Evolutionary conservation across 2,329 filamentous ascomycete species (phyloP).

Genomic region (Hymenoscyphus scutula): DNA sequence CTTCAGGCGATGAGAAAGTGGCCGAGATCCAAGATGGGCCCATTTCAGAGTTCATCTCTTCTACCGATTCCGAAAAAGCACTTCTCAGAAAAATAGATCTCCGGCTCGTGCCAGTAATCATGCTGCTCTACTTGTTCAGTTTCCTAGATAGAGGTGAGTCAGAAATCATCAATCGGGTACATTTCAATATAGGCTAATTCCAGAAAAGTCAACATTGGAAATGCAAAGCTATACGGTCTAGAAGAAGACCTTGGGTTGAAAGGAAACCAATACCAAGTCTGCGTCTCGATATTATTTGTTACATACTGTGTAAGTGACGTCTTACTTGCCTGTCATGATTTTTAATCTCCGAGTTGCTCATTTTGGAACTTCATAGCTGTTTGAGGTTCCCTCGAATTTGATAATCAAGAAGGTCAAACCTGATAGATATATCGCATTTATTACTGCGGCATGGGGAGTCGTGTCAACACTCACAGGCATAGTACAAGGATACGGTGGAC

Average conservation of each 20-base stretch:
- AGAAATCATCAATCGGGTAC: too few species aligned
- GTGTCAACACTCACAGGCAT: slow-evolving; percentile 55
- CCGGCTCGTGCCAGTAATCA: too few species aligned
- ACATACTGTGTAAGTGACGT: slow-evolving; percentile 42
- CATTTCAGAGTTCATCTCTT: too few species aligned
- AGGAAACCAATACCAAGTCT: slow-evolving; percentile 55
- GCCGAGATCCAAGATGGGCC: background rate
- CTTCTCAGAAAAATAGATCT: too few species aligned
- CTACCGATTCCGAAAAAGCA: background rate
- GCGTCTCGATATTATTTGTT: slow-evolving; percentile 51
- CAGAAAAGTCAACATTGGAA: slow-evolving; percentile 54
- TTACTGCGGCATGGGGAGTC: slow-evolving; percentile 49
- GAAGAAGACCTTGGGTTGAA: slow-evolving; percentile 54
- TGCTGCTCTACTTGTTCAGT: too few species aligned
- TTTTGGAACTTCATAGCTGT: too few species aligned
- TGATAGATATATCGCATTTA: slow-evolving; percentile 46
- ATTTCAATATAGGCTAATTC: too few species aligned
- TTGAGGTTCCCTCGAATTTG: slow-evolving; percentile 47
- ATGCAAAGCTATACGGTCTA: slow-evolving; percentile 56
- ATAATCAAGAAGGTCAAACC: slow-evolving; percentile 47
- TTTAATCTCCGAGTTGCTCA: too few species aligned
- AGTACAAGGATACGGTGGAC: slow-evolving; percentile 49
- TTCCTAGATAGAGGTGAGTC: background rate
- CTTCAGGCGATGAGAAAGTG: background rate
- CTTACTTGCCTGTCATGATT: too few species aligned